These are phyloP conservation scores for Solanum rostratum DNA, from an alignment of 257 asterid species.

Conservation along the genomic window DNA sequence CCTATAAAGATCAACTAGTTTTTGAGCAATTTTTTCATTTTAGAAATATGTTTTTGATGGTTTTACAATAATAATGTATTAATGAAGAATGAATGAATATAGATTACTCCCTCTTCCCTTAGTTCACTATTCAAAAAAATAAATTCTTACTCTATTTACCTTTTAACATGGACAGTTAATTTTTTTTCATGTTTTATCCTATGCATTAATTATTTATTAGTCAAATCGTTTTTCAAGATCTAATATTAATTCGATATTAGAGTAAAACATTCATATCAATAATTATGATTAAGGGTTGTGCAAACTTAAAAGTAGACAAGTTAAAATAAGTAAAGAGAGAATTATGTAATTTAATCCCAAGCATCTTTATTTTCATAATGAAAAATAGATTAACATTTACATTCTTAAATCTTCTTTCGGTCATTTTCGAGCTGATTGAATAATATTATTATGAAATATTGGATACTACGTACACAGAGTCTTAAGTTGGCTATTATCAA, in stretches of 20 bases:
- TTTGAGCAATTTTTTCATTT: neutral
- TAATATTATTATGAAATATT: too few species aligned
- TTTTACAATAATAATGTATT: neutral
- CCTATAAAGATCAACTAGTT: slow-evolving; percentile 22
- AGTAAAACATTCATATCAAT: too few species aligned
- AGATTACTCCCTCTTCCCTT: neutral
- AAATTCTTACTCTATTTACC: neutral
- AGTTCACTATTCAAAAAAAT: neutral
- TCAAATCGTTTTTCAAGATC: neutral
- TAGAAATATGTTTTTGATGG: neutral
- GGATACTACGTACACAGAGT: too few species aligned
- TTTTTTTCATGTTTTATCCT: neutral
- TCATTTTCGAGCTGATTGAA: too few species aligned
- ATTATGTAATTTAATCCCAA: too few species aligned
- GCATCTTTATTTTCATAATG: too few species aligned
- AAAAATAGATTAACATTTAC: too few species aligned
- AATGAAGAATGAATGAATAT: neutral
- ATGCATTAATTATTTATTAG: neutral
- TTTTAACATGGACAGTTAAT: too few species aligned
- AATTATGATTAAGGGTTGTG: neutral
- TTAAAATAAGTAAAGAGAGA: too few species aligned
- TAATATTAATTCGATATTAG: neutral
- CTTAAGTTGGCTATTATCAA: too few species aligned
- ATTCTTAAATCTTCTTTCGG: too few species aligned
- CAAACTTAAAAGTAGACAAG: too few species aligned